Base-by-base conservation (phyloP, 75 land plant genomes). In the Gnetum montanum region DNA sequence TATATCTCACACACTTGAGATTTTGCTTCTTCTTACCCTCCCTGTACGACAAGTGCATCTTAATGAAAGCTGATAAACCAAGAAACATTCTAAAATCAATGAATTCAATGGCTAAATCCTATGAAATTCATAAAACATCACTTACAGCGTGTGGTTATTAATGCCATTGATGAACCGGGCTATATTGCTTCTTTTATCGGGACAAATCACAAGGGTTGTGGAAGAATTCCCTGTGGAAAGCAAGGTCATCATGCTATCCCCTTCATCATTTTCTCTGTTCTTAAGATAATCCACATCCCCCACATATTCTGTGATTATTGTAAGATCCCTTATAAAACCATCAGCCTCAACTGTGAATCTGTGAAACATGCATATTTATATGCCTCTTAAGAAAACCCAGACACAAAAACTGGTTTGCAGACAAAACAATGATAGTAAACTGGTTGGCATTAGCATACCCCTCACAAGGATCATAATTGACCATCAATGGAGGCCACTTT, bases 401-500 rank as follows among this genome's bases (percentile, higher is more conserved):
- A 1, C 43, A 15, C n/a, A 15, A 6, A 41, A 1, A 5, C 16
- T n/a, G 18, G 18, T 15, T 41, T 18, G 18, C 16, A 6, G 18
- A 0, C 16, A 41, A 41, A 41, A 41, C 4, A 18, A 41, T 15
- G 0, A 52, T 5, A 52, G 3, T n/a, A n/a, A n/a, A n/a, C n/a
- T n/a, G n/a, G n/a, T n/a, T n/a, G n/a, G n/a, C n/a, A n/a, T n/a
- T n/a, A 34, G 5, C 33, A 52, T 58, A 88, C 94, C 94, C 94
- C 78, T 88, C 88, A n/a, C 25, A 34, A 12, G 77, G 57, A 76
- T 88, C 90, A 72, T 57, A 75, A 41, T 72, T 73, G 50, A 88
- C 94, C 66, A 85, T 54, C 4, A 88, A 68, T 13, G 94, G 94
- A 11, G 94, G 90, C 57, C 83, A 85, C 53, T 75, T 83, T 6